These are phyloP conservation scores for Epithele typhae DNA, from an alignment of 768 basidiomycete genomes.

Conservation along the genomic window DNA sequence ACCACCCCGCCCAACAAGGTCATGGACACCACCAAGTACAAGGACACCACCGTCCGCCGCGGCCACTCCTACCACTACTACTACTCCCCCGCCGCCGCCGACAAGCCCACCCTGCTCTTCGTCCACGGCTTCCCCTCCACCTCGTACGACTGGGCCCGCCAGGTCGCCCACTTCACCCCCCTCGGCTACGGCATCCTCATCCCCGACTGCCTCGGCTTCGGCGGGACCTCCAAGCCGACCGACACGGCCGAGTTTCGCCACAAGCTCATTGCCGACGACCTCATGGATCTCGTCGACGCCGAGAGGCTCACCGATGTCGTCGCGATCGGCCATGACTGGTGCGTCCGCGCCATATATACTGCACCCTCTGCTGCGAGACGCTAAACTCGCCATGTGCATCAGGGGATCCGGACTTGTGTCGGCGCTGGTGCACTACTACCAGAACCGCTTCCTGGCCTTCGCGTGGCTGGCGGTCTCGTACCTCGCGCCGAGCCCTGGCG, in stretches of 20 bases:
- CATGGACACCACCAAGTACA: slow-evolving; percentile 28
- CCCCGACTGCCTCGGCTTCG: slow-evolving; percentile 45
- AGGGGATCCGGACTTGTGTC: slow-evolving; percentile 2
- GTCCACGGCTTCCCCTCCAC: slow-evolving; percentile 43
- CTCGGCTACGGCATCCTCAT: slow-evolving; percentile 40
- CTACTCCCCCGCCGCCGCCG: slow-evolving; percentile 18
- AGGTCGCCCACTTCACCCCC: slow-evolving; percentile 33
- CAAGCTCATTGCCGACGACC: slow-evolving; percentile 24
- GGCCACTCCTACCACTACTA: slow-evolving; percentile 34
- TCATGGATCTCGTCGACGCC: slow-evolving; percentile 32
- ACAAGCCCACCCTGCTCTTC: slow-evolving; percentile 37
- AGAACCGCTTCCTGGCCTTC: slow-evolving; percentile 37
- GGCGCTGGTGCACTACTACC: slow-evolving; percentile 17
- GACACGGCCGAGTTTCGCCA: slow-evolving; percentile 24
- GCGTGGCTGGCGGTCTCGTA: slow-evolving; percentile 34
- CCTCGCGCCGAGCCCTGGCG: slow-evolving; percentile 20
- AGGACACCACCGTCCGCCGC: slow-evolving; percentile 26
- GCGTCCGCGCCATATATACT: not conserved
- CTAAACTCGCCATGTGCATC: not conserved
- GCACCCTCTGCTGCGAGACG: no score
- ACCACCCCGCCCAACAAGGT: no score
- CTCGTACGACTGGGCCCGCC: slow-evolving; percentile 37
- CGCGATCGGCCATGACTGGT: slow-evolving; percentile 34
- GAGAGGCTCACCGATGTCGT: slow-evolving; percentile 27
- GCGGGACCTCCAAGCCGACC: slow-evolving; percentile 39